These are phyloP conservation scores for Ganoderma sp. DNA, from an alignment of 1,284 basidiomycete genomes.

Conservation along the genomic window DNA sequence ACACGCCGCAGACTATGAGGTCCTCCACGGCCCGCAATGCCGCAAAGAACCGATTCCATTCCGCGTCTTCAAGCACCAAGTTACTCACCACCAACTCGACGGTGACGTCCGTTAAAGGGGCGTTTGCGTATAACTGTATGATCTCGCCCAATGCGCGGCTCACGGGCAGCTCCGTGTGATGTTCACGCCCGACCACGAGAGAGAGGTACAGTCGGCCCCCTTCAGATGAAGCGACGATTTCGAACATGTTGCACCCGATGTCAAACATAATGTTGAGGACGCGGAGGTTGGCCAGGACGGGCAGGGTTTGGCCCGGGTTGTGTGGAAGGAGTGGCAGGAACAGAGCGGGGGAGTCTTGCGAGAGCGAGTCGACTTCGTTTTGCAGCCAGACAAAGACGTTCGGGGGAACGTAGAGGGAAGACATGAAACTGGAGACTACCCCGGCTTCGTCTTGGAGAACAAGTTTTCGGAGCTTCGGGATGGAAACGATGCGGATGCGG, in stretches of 20 bases:
- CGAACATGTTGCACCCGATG: not conserved
- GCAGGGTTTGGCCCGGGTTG: not conserved
- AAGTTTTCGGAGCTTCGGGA: not conserved
- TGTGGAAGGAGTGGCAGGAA: not conserved
- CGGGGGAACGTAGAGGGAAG: not conserved
- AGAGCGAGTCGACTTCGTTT: not conserved
- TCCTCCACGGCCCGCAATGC: not conserved
- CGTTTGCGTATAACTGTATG: not conserved
- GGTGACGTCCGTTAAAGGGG: not conserved
- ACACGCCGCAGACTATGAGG: not conserved
- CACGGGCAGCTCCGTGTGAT: not conserved
- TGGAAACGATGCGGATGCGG: not conserved
- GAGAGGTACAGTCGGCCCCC: not conserved
- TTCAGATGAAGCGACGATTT: not conserved
- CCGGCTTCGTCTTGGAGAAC: not conserved
- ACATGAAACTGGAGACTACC: not conserved
- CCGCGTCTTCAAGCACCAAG: not conserved
- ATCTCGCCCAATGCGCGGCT: not conserved
- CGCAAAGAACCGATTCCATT: not conserved
- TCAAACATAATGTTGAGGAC: not conserved
- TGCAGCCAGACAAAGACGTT: not conserved
- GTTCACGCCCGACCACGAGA: too few species aligned
- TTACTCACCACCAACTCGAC: not conserved
- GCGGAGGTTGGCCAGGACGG: not conserved
- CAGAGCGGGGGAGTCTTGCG: not conserved